phyloP scores from a whole-genome alignment of 164 flowering plant species.

The Cinnamomum chago region DNA sequence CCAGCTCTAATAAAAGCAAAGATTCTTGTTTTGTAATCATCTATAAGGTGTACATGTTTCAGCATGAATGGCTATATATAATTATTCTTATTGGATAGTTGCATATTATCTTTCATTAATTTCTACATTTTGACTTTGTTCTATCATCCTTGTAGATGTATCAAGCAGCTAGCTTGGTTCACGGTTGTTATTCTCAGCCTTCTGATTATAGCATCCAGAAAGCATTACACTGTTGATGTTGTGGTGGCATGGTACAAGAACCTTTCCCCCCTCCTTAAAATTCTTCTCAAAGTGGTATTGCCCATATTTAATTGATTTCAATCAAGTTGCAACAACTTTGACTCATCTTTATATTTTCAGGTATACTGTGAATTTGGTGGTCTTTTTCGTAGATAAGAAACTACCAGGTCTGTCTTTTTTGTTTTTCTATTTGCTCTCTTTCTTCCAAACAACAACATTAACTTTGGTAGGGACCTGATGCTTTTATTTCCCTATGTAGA shows the following conservation, averaged over 20 bases:
- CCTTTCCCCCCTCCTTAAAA: not conserved
- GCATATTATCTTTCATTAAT: not conserved
- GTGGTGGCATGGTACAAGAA: constrained; percentile 51
- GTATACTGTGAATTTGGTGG: constrained; percentile 92
- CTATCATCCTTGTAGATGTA: constrained; percentile 37
- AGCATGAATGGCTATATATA: not conserved
- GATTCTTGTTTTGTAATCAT: no score
- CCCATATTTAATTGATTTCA: not conserved
- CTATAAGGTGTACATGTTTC: not conserved
- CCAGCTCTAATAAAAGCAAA: no score
- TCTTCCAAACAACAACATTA: not conserved
- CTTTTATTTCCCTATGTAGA: constrained; percentile 37
- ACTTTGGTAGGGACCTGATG: not conserved
- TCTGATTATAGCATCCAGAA: constrained; percentile 86
- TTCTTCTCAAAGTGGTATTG: not conserved
- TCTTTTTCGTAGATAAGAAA: constrained; percentile 74
- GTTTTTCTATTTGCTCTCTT: not conserved
- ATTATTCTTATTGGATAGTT: not conserved
- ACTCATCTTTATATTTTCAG: constrained; percentile 25
- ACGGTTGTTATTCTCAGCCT: constrained; percentile 68
- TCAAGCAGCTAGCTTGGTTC: constrained; percentile 81
- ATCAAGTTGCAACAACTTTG: not conserved
- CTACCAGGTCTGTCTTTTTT: constrained; percentile 55
- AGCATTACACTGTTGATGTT: constrained; percentile 67
- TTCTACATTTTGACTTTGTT: not conserved